Evolutionary conservation across 176 grass and related monocot genomes (phyloP).

Genomic region (Carex parvula): DNA sequence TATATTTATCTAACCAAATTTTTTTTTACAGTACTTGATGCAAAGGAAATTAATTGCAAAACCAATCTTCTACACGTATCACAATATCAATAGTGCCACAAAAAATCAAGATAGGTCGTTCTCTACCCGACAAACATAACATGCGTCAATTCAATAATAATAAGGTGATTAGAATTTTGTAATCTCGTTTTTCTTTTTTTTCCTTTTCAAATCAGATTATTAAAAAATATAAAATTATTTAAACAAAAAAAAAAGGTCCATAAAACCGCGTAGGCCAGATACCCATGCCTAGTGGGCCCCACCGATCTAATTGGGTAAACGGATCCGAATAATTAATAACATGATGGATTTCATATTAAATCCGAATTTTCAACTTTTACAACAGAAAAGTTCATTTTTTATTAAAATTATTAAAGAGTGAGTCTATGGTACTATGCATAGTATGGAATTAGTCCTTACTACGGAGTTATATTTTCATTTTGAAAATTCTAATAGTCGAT

Average conservation of each 20-base stretch:
- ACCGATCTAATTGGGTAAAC: not conserved
- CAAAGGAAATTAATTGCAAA: not conserved
- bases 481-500: too few relatives aligned
- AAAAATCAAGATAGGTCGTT: not conserved
- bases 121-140: not conserved
- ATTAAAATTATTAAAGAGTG: too few relatives aligned
- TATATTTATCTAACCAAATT: too few relatives aligned
- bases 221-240: not conserved
- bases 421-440: too few relatives aligned
- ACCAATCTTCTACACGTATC: not conserved
- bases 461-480: too few relatives aligned
- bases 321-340: too few relatives aligned
- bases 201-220: not conserved
- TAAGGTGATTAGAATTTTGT: not conserved
- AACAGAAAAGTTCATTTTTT: too few relatives aligned
- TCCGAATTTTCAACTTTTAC: not conserved
- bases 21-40: not conserved
- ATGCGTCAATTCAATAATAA: not conserved
- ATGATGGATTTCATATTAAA: constrained; percentile 6
- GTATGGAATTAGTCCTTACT: too few relatives aligned
- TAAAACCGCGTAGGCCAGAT: not conserved
- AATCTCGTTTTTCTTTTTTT: not conserved
- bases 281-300: not conserved
- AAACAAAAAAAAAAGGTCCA: not conserved
- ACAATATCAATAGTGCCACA: not conserved